A percentile compares a stretch with the other conserved stretches of the same genome.
Evolutionary conservation across 1,284 basidiomycete species (phyloP).

Genomic region (Puccinia sorghi): DNA sequence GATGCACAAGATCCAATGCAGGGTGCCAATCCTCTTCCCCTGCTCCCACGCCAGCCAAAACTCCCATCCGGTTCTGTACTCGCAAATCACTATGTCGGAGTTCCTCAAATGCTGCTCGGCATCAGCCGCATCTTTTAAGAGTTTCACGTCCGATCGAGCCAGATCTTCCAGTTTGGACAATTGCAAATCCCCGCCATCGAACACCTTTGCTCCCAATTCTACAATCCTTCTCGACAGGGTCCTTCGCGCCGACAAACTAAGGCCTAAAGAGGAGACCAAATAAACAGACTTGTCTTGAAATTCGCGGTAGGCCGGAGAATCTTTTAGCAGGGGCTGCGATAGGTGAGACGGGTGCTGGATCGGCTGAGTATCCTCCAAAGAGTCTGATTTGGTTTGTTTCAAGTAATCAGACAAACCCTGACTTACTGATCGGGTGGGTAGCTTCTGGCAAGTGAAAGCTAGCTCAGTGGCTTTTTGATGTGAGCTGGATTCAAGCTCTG

Average conservation of each 20-base stretch:
- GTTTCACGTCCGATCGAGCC: neutral
- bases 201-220: slow-evolving; percentile 37
- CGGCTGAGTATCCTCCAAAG: slow-evolving; percentile 26
- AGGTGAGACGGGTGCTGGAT: neutral
- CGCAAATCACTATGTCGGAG: slow-evolving; percentile 30
- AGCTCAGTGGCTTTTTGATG: slow-evolving; percentile 10
- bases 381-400: slow-evolving; percentile 10
- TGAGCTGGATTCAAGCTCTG: neutral
- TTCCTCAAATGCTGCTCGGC: slow-evolving; percentile 7
- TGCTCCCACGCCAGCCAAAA: slow-evolving; percentile 39
- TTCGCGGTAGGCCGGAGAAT: slow-evolving; percentile 6
- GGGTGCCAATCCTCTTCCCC: slow-evolving; percentile 24
- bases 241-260: slow-evolving; percentile 23
- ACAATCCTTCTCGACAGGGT: slow-evolving; percentile 7
- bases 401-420: slow-evolving; percentile 31
- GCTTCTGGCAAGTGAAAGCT: slow-evolving; percentile 6
- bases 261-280: slow-evolving; percentile 10
- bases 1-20: slow-evolving; percentile 37
- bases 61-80: slow-evolving; percentile 35
- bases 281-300: slow-evolving; percentile 37
- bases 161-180: neutral
- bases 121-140: neutral
- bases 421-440: slow-evolving; percentile 1
- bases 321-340: neutral
- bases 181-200: slow-evolving; percentile 13